Base-by-base conservation (phyloP, 1,139 yeast genomes). In the Saccharomyces hybrid region DNA sequence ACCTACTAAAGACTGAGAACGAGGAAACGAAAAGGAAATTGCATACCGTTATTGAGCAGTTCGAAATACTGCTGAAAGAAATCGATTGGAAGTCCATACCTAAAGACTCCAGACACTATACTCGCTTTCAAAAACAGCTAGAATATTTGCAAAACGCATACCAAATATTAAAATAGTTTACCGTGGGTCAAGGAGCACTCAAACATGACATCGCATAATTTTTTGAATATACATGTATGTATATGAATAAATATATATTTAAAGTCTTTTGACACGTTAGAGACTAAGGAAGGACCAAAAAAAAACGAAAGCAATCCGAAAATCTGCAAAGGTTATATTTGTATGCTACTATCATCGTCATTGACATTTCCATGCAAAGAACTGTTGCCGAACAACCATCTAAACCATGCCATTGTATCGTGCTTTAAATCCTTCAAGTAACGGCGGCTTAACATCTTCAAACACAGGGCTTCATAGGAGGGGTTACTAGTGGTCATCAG, bases 11-110 rank as follows among this genome's bases (percentile, higher is more conserved):
- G 26, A 26, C 16, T 8, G 50, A 57, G 6, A 51, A 56, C 7
- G 49, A 42, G 7, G 31, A 51, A 4, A 59, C 64, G 4, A 32
- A 52, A 9, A 53, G 51, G 13, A 63, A 60, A 34, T 50, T 64
- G 8, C 51, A 53, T 1, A n/a, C 54, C 5, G 52, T 63, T 42
- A 48, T 59, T 9, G 49, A 51, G 6, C 61, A 62, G 41, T 53
- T 65, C 23, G 47, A 53, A 38, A 26, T 31, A 8, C 49, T 55
- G 4, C 47, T 58, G 29, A 44, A 51, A 11, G 59, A 56, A 31
- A 56, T 64, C 9, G 59, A 64, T 34, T 65, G 69, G 69, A 34
- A 51, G 14, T 27, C 49, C 4, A 44, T 64, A 27, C 58, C 63
- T 14, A 58, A 52, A 29, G 57, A 56, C 23, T 52, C 59, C 11